Base-by-base conservation (phyloP, 2,329 filamentous ascomycete genomes). In the Talaromyces islandicus region DNA sequence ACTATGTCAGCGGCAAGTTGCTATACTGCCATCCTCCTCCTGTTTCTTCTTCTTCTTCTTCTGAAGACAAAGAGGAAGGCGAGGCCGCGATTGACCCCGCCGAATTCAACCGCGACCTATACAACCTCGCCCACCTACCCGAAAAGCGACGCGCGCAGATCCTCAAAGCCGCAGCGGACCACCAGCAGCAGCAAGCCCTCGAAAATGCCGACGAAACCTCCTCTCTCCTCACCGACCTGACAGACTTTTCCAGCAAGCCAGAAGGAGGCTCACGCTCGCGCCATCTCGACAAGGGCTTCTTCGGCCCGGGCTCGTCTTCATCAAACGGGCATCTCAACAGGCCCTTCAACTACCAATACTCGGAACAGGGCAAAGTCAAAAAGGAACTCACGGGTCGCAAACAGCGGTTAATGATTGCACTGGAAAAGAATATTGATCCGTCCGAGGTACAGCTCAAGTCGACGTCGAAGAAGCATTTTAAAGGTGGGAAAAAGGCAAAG, bases 1-100 rank as follows among this genome's bases (percentile, higher is more conserved):
- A 99, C 77, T 99, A 97, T 70, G 94, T 99, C 67, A 96, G 89
- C 72, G 94, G 94, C 64, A 97, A 97, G 77, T 84, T 99, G 0
- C 83, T 97, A 6, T 97, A 89, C 78, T 94, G 92, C 66, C 88
- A 93, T 68, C 92, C 94, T 4, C 94, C 94, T 0, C 92, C 92
- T 0, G 56, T 63, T 2, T 59, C 63, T 9, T 59, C 61, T 24
- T 78, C 78, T 4, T 30, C 29, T 7, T 83, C 87, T 30, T 78
- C 35, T 4, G 81, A 7, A 24, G 58, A 60, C 21, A 38, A 21
- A n/a, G 75, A 79, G 2, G 71, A 72, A 38, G 68, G 67, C 52
- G 64, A 71, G 53, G 64, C 69, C 1, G 66, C 68, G n/a, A 85
- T 89, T 43, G 89, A 97, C 66, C 80, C 85, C 0, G 78, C 79